phyloP scores from a whole-genome alignment of 1,284 basidiomycete species.

The Tausonia pullulans region DNA sequence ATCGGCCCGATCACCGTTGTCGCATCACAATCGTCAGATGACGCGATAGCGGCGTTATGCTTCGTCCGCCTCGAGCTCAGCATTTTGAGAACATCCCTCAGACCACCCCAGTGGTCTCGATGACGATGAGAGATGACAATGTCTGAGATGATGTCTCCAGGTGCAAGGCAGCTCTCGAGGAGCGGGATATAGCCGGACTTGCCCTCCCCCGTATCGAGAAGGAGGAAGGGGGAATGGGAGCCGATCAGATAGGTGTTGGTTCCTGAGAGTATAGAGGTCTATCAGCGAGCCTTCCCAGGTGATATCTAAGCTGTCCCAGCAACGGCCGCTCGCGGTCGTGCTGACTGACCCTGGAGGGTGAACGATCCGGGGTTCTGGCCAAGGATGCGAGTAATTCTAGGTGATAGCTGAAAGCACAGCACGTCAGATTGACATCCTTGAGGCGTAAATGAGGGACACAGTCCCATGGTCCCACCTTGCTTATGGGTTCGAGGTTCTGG shows the following conservation, averaged over 20 bases:
- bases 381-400: conserved; percentile 28
- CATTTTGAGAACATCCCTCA: conserved; percentile 55
- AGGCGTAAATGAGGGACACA: too few relatives aligned
- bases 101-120: conserved; percentile 64
- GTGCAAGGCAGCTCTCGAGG: conserved; percentile 38
- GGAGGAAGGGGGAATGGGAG: conserved; percentile 54
- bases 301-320: too few relatives aligned
- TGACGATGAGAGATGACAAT: conserved; percentile 81
- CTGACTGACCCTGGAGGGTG: conserved; percentile 35
- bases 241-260: conserved; percentile 85
- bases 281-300: too few relatives aligned
- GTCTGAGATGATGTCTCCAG: conserved; percentile 48
- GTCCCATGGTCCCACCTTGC: too few relatives aligned
- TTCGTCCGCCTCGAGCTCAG: conserved; percentile 44
- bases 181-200: conserved; percentile 53
- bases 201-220: conserved; percentile 78
- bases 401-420: conserved; percentile 18
- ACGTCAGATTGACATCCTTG: too few relatives aligned
- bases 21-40: too few relatives aligned
- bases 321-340: too few relatives aligned
- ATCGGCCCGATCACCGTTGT: conserved; percentile 18
- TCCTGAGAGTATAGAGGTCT: conserved; percentile 37
- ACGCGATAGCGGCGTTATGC: background rate
- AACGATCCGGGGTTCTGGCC: conserved; percentile 73
- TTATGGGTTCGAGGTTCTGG: too few relatives aligned